Evolutionary conservation across 768 basidiomycete species (phyloP).

Genomic region (Xanthoconium stramineum): DNA sequence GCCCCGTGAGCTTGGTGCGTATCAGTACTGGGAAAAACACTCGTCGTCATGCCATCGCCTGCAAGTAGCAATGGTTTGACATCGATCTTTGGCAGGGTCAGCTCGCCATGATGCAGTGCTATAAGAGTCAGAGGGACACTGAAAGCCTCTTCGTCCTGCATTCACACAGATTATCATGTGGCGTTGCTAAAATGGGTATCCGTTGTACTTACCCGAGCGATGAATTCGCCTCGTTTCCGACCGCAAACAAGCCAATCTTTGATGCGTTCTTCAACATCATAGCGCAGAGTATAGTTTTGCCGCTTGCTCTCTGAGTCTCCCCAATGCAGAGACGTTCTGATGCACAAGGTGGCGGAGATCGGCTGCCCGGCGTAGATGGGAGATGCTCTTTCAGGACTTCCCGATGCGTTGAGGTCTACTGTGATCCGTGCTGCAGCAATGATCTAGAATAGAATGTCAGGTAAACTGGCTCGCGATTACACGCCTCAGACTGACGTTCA

Average conservation of each 20-base stretch:
- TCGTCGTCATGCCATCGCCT: constrained; percentile 55
- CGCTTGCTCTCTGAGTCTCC: constrained; percentile 43
- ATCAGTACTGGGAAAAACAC: constrained; percentile 63
- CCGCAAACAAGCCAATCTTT: constrained; percentile 91
- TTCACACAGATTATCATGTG: constrained; percentile 1
- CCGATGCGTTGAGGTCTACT: constrained; percentile 45
- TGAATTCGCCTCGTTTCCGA: constrained; percentile 79
- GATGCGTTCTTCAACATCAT: constrained; percentile 77
- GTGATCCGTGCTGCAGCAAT: constrained; percentile 57
- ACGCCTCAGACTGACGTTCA: constrained; percentile 55
- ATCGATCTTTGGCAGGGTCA: constrained; percentile 70
- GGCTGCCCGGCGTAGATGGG: constrained; percentile 86
- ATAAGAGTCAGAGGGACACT: constrained; percentile 73
- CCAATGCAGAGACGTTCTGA: constrained; percentile 81
- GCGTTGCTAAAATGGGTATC: neutral
- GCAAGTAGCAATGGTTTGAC: constrained; percentile 58
- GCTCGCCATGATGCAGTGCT: constrained; percentile 79
- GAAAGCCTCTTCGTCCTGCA: constrained; percentile 60
- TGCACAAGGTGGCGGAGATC: constrained; percentile 60
- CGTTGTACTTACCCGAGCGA: constrained; percentile 54
- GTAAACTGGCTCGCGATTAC: neutral
- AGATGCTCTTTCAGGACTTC: constrained; percentile 29
- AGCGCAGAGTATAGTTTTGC: constrained; percentile 58
- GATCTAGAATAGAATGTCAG: constrained; percentile 45
- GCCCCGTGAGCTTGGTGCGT: constrained; percentile 85